These are phyloP conservation scores for Limonium bicolor DNA, from an alignment of 148 eudicot species.

Conservation along the genomic window DNA sequence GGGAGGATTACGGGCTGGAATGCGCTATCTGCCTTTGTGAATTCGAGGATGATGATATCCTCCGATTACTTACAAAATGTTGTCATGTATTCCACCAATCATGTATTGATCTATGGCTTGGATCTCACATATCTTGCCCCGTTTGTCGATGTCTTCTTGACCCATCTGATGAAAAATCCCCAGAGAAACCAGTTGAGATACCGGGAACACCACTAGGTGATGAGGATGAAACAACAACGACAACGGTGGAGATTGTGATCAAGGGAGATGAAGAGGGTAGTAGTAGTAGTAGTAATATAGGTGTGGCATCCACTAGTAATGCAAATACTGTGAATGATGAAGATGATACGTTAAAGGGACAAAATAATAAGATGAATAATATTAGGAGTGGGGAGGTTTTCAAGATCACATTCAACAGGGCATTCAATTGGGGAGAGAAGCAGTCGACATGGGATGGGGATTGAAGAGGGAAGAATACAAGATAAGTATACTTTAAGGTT, in stretches of 20 bases:
- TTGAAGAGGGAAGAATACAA: slow-evolving; percentile 1
- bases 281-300: too few species aligned
- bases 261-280: too few species aligned
- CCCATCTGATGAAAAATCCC: neutral
- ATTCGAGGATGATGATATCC: slow-evolving; percentile 25
- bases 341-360: neutral
- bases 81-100: slow-evolving; percentile 69
- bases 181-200: neutral
- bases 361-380: neutral
- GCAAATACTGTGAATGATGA: neutral
- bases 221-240: neutral
- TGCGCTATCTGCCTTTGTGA: slow-evolving; percentile 76
- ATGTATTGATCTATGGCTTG: slow-evolving; percentile 76
- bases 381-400: slow-evolving; percentile 11
- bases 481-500: slow-evolving; percentile 47
- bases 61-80: slow-evolving; percentile 45
- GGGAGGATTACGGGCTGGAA: slow-evolving; percentile 49
- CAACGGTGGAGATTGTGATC: neutral
- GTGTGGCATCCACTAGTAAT: neutral
- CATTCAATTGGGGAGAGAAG: slow-evolving; percentile 34
- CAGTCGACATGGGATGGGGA: neutral
- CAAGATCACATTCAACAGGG: slow-evolving; percentile 71
- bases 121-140: slow-evolving; percentile 58
- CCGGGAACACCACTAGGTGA: neutral
- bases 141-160: slow-evolving; percentile 51